These are phyloP conservation scores for Pontederia crassipes DNA, from an alignment of 176 grass and related monocot genomes.

Conservation along the genomic window DNA sequence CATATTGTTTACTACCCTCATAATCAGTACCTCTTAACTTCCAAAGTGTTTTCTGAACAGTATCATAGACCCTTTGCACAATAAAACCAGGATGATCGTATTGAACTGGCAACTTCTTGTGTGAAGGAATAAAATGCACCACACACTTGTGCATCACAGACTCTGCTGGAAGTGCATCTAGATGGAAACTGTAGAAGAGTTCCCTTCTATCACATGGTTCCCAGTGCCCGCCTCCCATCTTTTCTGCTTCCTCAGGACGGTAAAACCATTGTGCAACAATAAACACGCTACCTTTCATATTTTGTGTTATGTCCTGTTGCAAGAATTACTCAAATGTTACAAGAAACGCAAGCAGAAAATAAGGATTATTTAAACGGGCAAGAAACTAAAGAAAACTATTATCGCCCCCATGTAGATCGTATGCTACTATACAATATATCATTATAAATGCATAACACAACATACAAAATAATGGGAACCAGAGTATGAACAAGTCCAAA, in stretches of 20 bases:
- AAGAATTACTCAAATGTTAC: too few relatives aligned
- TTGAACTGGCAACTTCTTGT: conserved; percentile 72
- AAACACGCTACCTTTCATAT: conserved; percentile 44
- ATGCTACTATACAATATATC: too few relatives aligned
- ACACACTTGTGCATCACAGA: conserved; percentile 97
- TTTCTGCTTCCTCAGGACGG: conserved; percentile 92
- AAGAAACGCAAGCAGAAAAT: too few relatives aligned
- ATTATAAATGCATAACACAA: too few relatives aligned
- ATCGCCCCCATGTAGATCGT: too few relatives aligned
- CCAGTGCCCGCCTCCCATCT: conserved; percentile 78
- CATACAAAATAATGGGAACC: too few relatives aligned
- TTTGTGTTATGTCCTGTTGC: conserved; percentile 64
- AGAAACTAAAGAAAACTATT: too few relatives aligned
- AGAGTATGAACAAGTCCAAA: too few relatives aligned
- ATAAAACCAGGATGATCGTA: too few relatives aligned
- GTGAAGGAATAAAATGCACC: conserved; percentile 80
- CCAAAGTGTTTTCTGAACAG: conserved; percentile 73
- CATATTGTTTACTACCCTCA: conserved; percentile 73
- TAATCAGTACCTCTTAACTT: conserved; percentile 92
- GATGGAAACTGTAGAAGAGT: conserved; percentile 95
- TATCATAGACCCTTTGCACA: conserved; percentile 91
- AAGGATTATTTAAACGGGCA: too few relatives aligned
- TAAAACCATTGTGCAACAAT: conserved; percentile 97
- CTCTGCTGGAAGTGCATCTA: conserved; percentile 81
- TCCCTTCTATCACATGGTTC: conserved; percentile 67